Conservation (phyloP, 2,329 filamentous ascomycete species). For the Penicillium sp. region DNA sequence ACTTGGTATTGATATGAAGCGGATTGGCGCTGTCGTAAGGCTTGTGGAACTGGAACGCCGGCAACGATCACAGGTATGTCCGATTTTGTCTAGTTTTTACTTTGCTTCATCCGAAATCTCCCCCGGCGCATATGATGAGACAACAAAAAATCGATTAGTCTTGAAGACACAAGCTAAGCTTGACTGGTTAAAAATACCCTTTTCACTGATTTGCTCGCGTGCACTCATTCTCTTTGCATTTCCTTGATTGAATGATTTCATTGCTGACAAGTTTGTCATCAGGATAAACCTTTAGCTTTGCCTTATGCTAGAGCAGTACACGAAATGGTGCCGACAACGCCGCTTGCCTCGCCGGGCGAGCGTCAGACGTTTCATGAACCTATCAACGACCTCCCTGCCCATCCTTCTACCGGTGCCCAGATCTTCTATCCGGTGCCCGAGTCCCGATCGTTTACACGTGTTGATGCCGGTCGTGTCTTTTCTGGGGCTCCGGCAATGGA, state of each 20-base stretch:
- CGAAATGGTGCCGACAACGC: conserved; percentile 71
- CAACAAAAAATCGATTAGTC: conserved; percentile 93
- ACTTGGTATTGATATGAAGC: conserved; percentile 70
- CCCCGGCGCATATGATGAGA: conserved; percentile 56
- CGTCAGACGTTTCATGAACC: conserved; percentile 50
- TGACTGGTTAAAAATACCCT: conserved; percentile 60
- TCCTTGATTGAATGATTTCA: conserved; percentile 16
- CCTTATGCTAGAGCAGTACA: conserved; percentile 73
- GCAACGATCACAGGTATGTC: conserved; percentile 63
- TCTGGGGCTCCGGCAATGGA: conserved; percentile 40
- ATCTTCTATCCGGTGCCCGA: conserved; percentile 60
- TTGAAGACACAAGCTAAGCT: conserved; percentile 71
- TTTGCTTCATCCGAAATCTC: conserved; percentile 4
- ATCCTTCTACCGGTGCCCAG: conserved; percentile 50
- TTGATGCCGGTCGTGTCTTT: conserved; percentile 60
- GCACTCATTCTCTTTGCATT: conserved; percentile 5
- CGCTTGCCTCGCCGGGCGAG: conserved; percentile 35
- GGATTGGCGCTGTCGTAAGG: conserved; percentile 78
- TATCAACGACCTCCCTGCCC: conserved; percentile 59
- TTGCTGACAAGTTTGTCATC: conserved; percentile 11
- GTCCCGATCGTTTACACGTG: conserved; percentile 59
- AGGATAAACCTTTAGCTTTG: conserved; percentile 71
- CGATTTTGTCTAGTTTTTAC: conserved; percentile 38
- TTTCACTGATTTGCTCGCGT: conserved; percentile 23
- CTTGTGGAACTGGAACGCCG: conserved; percentile 80